Evolutionary conservation across 1,284 basidiomycete species (phyloP).

Genomic region (Coniophora puteana): DNA sequence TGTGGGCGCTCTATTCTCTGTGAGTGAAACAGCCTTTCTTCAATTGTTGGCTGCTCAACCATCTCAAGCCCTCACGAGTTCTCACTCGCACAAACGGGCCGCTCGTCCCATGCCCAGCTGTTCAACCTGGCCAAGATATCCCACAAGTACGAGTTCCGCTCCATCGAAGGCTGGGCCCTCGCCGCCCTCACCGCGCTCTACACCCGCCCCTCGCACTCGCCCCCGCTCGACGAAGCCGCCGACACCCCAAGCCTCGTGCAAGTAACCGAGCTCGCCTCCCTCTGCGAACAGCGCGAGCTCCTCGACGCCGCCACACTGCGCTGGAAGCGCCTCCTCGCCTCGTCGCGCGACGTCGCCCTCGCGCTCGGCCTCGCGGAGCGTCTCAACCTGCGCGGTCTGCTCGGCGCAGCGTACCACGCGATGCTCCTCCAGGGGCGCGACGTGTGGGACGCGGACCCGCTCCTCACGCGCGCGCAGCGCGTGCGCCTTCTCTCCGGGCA

Average conservation of each 20-base stretch:
- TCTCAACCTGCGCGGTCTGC: constrained; percentile 35
- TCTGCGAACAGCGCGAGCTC: constrained; percentile 40
- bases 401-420: constrained; percentile 39
- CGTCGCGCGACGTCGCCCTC: constrained; percentile 39
- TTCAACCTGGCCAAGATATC: constrained; percentile 48
- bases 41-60: constrained; percentile 1
- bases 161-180: constrained; percentile 48
- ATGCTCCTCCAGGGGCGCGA: constrained; percentile 40
- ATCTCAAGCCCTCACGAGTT: constrained; percentile 44
- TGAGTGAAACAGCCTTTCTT: constrained; percentile 27
- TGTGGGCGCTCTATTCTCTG: constrained; percentile 49
- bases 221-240: constrained; percentile 18
- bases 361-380: constrained; percentile 40
- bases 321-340: constrained; percentile 39
- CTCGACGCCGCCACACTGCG: constrained; percentile 33
- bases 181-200: constrained; percentile 37
- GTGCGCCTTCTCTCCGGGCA: constrained; percentile 40
- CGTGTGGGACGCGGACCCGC: constrained; percentile 36
- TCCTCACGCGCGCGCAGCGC: constrained; percentile 35
- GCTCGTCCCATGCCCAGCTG: constrained; percentile 38
- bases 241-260: constrained; percentile 34
- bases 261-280: constrained; percentile 41
- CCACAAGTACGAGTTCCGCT: constrained; percentile 53
- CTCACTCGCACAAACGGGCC: constrained; percentile 36
- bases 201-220: constrained; percentile 27